Evolutionary conservation across 768 basidiomycete genomes (phyloP), one percentile per base, ranked within the genome.

Genomic region (Tremella mesenterica): DNA sequence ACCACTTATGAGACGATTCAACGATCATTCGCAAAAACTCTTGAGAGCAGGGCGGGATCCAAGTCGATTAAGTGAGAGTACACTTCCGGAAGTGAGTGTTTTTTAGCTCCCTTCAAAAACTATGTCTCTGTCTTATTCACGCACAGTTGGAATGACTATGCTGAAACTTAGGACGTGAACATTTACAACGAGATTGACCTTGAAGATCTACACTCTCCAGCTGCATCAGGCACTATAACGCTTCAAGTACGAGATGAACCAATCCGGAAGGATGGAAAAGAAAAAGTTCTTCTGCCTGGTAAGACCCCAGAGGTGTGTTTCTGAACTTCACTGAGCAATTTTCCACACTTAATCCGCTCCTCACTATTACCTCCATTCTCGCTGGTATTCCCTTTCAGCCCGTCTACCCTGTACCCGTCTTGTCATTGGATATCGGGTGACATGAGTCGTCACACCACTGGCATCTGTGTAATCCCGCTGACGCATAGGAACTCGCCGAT

Each of bases 1-100:
- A 21, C 95, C 95, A 0, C 79, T 97, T 44, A 97, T 99, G 59
- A 80, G 93, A 45, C 87, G 92, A 69, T 97, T 99, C 75, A 99
- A 97, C 65, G 90, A 96, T 66, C 95, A 99, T 72, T 95, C 90
- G 0, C 89, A 93, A 61, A 76, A 90, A 60, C 76, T 96, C 9
- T 76, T 97, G 13, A 84, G 55, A 48, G 10, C 14, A 18, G 25
- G 27, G 12, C 23, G 36, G 31, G 7, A 34, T 20, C 20, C 28
- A 26, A 16, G 28, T 26, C 20, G 21, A 10, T 31, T 36, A 29
- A 30, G 52, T 4, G 44, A 44, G 29, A 48, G 26, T 26, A 46
- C 50, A 18, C 30, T 52, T 3, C 78, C 78, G 34, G 75, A 82
- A 9, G 70, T 77, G 18, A 88, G 56, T 28, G 3, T 16, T 36